Percentiles rank a stretch among this genome's conserved stretches.
Conservation (phyloP, 2,329 filamentous ascomycete genomes). For the Aspergillus aculeatinus region DNA sequence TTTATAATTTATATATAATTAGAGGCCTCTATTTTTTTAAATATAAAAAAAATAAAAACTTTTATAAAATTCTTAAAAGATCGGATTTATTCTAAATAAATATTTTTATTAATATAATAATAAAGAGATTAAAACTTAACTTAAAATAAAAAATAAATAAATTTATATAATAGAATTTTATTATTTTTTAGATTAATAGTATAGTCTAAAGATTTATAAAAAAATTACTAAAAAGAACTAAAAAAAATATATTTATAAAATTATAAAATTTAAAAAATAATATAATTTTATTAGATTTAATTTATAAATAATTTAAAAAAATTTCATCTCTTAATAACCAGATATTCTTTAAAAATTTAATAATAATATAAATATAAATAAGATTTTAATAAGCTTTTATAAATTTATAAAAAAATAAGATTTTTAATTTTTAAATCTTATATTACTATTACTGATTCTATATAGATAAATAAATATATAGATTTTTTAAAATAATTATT, state of each 20-base stretch:
- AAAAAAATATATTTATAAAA: too few species aligned
- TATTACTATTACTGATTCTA: background rate
- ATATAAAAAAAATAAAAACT: background rate
- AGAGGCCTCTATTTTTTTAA: background rate
- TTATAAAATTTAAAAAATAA: too few species aligned
- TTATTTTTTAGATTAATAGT: too few species aligned
- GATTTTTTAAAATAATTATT: background rate
- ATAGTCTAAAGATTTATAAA: too few species aligned
- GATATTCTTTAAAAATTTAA: background rate
- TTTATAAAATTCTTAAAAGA: background rate
- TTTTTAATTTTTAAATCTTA: background rate
- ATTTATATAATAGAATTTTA: too few species aligned
- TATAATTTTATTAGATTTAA: background rate
- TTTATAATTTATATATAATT: too few species aligned
- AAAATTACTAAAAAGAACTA: too few species aligned
- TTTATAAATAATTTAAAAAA: background rate
- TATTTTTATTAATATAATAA: conserved; percentile 3
- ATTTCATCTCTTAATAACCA: too few species aligned
- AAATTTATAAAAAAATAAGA: too few species aligned
- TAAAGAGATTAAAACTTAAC: background rate
- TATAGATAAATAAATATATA: background rate
- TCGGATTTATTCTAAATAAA: background rate
- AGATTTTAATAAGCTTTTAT: too few species aligned
- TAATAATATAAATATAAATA: background rate
- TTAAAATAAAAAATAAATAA: background rate